Evolutionary conservation across 2,329 filamentous ascomycete species (phyloP), one percentile per base, ranked within the genome.

Genomic region (Peltaster fructicola): DNA sequence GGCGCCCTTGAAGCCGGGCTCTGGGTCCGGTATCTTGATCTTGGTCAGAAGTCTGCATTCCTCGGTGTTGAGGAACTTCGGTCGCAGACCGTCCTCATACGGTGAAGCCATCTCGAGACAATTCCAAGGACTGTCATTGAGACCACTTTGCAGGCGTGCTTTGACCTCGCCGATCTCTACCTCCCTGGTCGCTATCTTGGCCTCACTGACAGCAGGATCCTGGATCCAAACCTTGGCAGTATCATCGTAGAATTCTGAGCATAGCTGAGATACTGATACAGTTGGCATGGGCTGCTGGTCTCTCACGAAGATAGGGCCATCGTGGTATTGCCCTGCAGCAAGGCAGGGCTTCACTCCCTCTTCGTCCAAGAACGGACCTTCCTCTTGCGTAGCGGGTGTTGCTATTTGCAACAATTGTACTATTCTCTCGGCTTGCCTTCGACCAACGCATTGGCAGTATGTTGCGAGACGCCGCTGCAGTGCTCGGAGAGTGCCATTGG

Each of bases 11-110:
- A 20, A 20, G 10, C 27, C 28, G 7, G 40, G 40, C 2, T 10
- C 23, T 6, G 14, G 10, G 13, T 18, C 17, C 12, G 28, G 27
- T 15, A 44, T 35, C 30, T 48, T 48, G 22, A 48, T 25, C 25
- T 47, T 45, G 7, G 42, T 45, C 17, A 48, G 30, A 4, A 48
- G 34, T 7, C 41, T 35, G 24, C 41, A 40, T 22, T 48, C 44
- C 25, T 44, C 41, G 15, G 31, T 38, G 27, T 40, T 40, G 19
- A 48, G 34, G 27, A 47, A 48, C 4, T 8, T n/a, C 6, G 44
- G 44, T 18, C 41, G 36, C 7, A 45, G 25, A 8, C 44, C 44
- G 23, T 48, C 44, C 10, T 45, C 43, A 18, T 32, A 30, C 24
- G 44, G 44, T 3, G 40, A 37, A 2, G 44, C 41, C 7, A 48